Conservation (phyloP, 805 yeast genomes). For the Ogataea wickerhamii region DNA sequence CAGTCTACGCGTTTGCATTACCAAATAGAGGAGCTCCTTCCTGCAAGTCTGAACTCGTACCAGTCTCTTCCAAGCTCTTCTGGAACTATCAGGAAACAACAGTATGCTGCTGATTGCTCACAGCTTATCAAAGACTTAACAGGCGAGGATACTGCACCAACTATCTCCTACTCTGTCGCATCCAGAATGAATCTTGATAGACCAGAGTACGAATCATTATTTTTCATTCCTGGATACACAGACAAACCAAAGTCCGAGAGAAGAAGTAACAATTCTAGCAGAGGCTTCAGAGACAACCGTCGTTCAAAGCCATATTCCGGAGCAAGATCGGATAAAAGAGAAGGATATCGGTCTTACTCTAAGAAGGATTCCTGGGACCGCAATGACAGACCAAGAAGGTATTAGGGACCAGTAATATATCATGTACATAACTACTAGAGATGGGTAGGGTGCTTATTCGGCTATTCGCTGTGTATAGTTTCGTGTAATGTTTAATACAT, state of each 20-base stretch:
- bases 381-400: constrained; percentile 4
- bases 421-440: not conserved
- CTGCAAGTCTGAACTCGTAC: constrained; percentile 16
- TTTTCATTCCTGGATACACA: constrained; percentile 28
- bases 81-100: constrained; percentile 32
- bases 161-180: constrained; percentile 19
- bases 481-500: constrained; percentile 6
- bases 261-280: not conserved
- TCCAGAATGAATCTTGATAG: constrained; percentile 28
- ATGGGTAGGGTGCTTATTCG: not conserved
- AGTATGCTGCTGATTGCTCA: constrained; percentile 32
- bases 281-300: not conserved
- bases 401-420: not conserved
- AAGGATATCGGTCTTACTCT: not conserved
- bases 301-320: not conserved
- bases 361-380: constrained; percentile 1
- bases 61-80: constrained; percentile 20
- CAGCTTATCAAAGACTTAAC: constrained; percentile 28
- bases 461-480: constrained; percentile 4
- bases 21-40: constrained; percentile 13
- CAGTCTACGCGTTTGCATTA: constrained; percentile 23
- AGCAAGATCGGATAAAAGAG: not conserved
- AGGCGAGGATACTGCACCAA: constrained; percentile 19
- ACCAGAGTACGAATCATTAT: constrained; percentile 25
- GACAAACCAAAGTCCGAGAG: not conserved